A percentile compares a stretch with the other conserved stretches of the same genome.
Conservation (phyloP, 768 basidiomycete genomes). For the Lactifluus piperatus region DNA sequence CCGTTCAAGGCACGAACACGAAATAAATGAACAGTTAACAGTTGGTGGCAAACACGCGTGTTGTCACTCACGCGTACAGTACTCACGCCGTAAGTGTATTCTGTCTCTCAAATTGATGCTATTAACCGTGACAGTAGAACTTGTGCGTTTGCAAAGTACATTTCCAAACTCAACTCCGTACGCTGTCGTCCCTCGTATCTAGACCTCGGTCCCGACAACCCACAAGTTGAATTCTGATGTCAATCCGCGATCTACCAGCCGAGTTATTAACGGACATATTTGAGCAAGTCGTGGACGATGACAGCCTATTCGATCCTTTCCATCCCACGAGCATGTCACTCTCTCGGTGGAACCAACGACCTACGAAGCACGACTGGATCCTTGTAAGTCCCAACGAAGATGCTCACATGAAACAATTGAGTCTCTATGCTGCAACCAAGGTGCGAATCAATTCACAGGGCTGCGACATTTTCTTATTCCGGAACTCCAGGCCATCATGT, state of each 20-base stretch:
- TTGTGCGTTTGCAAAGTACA: no score
- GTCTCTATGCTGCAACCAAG: slow-evolving; percentile 60
- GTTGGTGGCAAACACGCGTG: not conserved
- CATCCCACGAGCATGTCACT: slow-evolving; percentile 55
- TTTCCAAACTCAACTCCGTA: not conserved
- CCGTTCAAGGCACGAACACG: not conserved
- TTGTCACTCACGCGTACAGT: no score
- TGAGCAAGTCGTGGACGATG: slow-evolving; percentile 61
- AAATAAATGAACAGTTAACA: no score
- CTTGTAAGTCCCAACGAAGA: slow-evolving; percentile 54
- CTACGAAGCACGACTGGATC: slow-evolving; percentile 41
- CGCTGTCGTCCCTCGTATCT: not conserved
- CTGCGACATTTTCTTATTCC: slow-evolving; percentile 2
- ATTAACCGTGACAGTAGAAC: not conserved
- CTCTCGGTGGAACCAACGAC: slow-evolving; percentile 52
- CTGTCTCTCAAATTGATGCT: not conserved
- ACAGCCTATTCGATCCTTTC: slow-evolving; percentile 52
- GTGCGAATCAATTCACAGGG: slow-evolving; percentile 29
- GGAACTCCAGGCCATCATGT: slow-evolving; percentile 49
- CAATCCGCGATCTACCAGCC: slow-evolving; percentile 40
- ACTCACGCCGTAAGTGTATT: not conserved
- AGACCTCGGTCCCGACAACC: not conserved
- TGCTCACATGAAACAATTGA: slow-evolving; percentile 46
- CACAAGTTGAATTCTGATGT: slow-evolving; percentile 2
- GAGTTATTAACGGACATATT: slow-evolving; percentile 69